Base-by-base conservation (phyloP, 352 stramenopile species). In the Pythium dissotocum region DNA sequence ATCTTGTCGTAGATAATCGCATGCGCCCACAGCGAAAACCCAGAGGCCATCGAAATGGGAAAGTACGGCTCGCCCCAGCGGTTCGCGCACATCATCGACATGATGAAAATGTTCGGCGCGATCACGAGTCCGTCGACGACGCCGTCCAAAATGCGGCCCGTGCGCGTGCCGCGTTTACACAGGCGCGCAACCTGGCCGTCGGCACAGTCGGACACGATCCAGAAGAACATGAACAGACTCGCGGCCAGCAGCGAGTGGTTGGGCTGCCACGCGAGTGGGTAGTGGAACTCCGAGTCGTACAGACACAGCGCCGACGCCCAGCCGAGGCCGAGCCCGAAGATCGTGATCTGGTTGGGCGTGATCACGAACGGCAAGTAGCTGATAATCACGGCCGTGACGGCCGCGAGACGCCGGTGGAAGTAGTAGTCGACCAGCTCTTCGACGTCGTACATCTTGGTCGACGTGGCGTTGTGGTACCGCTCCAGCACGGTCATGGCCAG, bases 401-500 rank as follows among this genome's bases (percentile, higher is more conserved):
- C 86, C 0, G 86, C 86, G 42, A 94, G 74, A 6, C 86, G 84
- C 28, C 86, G 82, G 64, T 94, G 86, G 73, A 91, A 92, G 55
- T 93, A 94, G 63, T 87, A 94, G 66, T 94, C 86, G 26, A 94
- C 76, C 21, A 94, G 73, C 78, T 94, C 86, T 65, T 94, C 86
- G 52, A 94, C 86, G 63, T 94, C 86, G 74, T 93, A 94, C 86
- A 94, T 93, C 71, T 94, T 94, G 55, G 84, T 93, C 46, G 72
- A 83, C 51, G 80, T 89, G 33, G 86, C 86, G 49, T 77, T 82
- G 52, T 87, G 65, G 70, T 94, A 94, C 28, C 86, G 82, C 58
- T 93, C 74, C 36, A 88, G 40, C 28, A 93, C 56, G 9, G 70
- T 73, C 70, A 87, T 69, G 51, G 77, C 69, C 51, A 73, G 46